Evolutionary conservation across 1,139 yeast genomes (phyloP), one percentile per base, ranked within the genome.

Genomic region (Trichomonascaceae sp.): DNA sequence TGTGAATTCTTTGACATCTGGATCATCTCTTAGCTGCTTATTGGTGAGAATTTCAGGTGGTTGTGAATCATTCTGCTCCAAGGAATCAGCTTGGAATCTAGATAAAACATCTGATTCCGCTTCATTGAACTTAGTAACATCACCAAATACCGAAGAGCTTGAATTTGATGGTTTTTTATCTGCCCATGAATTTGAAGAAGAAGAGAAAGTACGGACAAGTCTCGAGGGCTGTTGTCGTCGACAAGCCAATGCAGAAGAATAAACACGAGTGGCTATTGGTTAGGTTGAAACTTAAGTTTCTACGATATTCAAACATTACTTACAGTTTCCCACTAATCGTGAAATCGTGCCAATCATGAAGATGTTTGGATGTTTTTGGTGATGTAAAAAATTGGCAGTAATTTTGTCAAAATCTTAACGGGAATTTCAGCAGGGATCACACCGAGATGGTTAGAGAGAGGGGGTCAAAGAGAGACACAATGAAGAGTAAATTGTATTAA

Each of bases 141-240:
- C 62, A 15, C 65, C 64, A 48, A 63, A 62, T 47, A 63, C 48
- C 17, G 32, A 27, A 7, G 63, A 58, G 17, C 17, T 36, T n/a
- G 61, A 61, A 12, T 50, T 18, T 13, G 52, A 36, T 19, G 51
- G 43, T 39, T 52, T 52, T 39, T 22, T 41, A 15, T 44, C 49
- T 13, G 20, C 47, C 38, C 39, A 36, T 6, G 32, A 13, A 22
- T 24, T 38, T 36, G 52, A 41, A 44, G 45, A 32, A 18, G 52
- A n/a, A 10, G 22, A 30, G 18, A 49, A 41, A 17, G 47, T 4
- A 18, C 44, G 50, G n/a, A 9, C 17, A 36, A 9, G 38, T n/a
- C 13, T 32, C 8, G 41, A 12, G 7, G 41, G 41, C 41, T 15
- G 41, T n/a, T n/a, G n/a, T 36, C 41, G 41, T 36, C 15, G 41